A percentile compares a stretch with the other conserved stretches of the same genome.
These are phyloP conservation scores for Apiospora aurea DNA, from an alignment of 2,329 filamentous ascomycete species.

Conservation along the genomic window DNA sequence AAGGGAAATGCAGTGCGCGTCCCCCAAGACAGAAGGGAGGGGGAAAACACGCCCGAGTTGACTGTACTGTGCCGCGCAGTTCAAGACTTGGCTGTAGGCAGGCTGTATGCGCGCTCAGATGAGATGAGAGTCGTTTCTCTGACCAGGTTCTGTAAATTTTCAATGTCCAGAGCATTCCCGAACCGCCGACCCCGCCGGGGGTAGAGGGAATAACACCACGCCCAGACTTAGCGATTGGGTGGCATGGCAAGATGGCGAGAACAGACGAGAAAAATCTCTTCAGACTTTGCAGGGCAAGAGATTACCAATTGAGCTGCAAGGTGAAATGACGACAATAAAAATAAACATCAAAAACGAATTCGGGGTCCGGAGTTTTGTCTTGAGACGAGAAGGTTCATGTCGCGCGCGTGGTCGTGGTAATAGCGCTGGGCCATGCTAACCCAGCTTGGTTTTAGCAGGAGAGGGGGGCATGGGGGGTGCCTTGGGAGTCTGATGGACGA, in stretches of 20 bases:
- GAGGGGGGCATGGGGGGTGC: neutral
- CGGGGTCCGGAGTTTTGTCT: neutral
- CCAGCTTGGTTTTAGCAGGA: conserved; percentile 4
- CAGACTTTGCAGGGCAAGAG: conserved; percentile 7
- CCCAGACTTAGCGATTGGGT: conserved; percentile 19
- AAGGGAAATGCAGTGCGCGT: conserved; percentile 5
- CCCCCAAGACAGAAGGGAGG: neutral
- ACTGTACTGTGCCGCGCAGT: neutral
- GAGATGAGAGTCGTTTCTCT: neutral
- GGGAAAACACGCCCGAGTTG: conserved; percentile 7
- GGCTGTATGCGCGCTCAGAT: neutral
- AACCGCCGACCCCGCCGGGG: conserved; percentile 5
- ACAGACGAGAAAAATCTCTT: conserved; percentile 14
- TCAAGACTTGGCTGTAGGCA: no score
- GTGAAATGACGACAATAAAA: neutral
- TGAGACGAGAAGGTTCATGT: neutral
- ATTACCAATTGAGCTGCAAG: conserved; percentile 11
- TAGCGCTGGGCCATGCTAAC: neutral
- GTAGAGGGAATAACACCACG: neutral
- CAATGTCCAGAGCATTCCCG: conserved; percentile 18
- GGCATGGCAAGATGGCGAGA: conserved; percentile 19
- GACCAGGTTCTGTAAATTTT: neutral
- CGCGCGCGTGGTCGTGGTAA: neutral
- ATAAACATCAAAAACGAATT: conserved; percentile 16
- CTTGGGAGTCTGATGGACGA: neutral